Evolutionary conservation across 768 basidiomycete species (phyloP).

Genomic region (Dictyophora rubrovolvata): DNA sequence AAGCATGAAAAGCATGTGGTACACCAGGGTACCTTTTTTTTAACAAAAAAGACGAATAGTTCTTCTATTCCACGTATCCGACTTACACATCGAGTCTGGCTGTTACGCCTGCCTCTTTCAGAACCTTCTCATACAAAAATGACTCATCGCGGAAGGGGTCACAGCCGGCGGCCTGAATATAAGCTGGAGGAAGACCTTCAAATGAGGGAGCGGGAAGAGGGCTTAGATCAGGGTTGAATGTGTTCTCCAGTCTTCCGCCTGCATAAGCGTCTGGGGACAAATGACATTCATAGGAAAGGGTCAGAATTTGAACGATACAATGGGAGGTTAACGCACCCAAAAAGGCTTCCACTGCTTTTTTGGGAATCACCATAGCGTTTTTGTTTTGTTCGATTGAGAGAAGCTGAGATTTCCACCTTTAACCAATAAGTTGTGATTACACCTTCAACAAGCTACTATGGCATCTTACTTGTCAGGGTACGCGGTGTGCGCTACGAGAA

Average conservation of each 20-base stretch:
- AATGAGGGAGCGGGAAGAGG: slow-evolving; percentile 10
- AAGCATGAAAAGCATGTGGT: background rate
- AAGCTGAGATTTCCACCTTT: slow-evolving; percentile 14
- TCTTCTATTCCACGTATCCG: background rate
- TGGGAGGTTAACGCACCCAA: background rate
- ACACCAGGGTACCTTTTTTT: slow-evolving; percentile 9
- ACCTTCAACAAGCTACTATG: background rate
- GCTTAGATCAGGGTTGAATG: background rate
- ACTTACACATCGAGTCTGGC: slow-evolving; percentile 16
- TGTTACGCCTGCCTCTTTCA: slow-evolving; percentile 16
- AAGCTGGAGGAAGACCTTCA: slow-evolving; percentile 16
- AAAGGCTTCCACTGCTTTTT: background rate
- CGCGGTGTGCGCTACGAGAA: slow-evolving; percentile 13
- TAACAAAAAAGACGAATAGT: too few relatives aligned
- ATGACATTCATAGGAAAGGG: background rate
- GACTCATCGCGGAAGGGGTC: slow-evolving; percentile 22
- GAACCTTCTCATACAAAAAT: slow-evolving; percentile 16
- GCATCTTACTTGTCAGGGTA: slow-evolving; percentile 16
- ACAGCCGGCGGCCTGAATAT: slow-evolving; percentile 17
- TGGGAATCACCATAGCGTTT: slow-evolving; percentile 13
- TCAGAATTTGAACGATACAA: background rate
- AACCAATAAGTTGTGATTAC: background rate
- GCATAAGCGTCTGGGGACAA: background rate
- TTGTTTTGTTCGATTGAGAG: slow-evolving; percentile 16
- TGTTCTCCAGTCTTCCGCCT: background rate